A percentile compares a stretch with the other conserved stretches of the same genome.
Evolutionary conservation across 2,329 filamentous ascomycete genomes (phyloP).

Genomic region (Ophiocordyceps robertsii): DNA sequence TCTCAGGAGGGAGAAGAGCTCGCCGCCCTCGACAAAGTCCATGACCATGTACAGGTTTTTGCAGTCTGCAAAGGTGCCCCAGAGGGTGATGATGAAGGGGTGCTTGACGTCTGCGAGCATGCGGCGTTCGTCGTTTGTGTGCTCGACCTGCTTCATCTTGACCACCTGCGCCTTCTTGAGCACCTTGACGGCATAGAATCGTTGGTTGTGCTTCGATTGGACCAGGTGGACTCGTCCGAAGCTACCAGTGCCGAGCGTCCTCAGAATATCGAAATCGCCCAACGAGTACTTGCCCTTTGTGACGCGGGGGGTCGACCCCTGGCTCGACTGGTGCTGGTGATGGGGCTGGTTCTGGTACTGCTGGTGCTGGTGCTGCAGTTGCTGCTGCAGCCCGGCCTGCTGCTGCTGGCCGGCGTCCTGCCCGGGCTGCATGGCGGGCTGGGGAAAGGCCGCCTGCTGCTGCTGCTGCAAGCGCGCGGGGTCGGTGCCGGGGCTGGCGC

Average conservation of each 20-base stretch:
- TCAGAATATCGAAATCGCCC: conserved; percentile 74
- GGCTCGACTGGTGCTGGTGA: conserved; percentile 19
- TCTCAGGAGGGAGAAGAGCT: conserved; percentile 86
- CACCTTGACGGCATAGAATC: conserved; percentile 97
- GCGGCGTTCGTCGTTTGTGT: conserved; percentile 92
- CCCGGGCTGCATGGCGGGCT: conserved; percentile 15
- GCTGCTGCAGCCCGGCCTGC: conserved; percentile 9
- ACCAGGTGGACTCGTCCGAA: conserved; percentile 95
- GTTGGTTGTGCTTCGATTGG: conserved; percentile 94
- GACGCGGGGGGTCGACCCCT: conserved; percentile 37
- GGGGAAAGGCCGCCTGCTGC: conserved; percentile 15
- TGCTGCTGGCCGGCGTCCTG: conserved; percentile 3
- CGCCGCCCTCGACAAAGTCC: conserved; percentile 98
- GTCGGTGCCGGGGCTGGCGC: conserved; percentile 24
- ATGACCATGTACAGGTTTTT: conserved; percentile 99
- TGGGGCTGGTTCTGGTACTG: conserved; percentile 15
- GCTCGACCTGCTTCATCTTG: conserved; percentile 99
- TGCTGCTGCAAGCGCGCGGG: conserved; percentile 22
- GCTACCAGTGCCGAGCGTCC: conserved; percentile 89
- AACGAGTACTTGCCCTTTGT: conserved; percentile 98
- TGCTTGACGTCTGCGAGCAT: conserved; percentile 98
- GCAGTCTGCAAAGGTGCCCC: conserved; percentile 94
- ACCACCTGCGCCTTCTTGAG: conserved; percentile 97
- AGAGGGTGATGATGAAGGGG: conserved; percentile 92
- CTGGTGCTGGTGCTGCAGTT: conserved; percentile 11